These are phyloP conservation scores for Wickerhamiella sergipiensis DNA, from an alignment of 805 yeast species.

Conservation along the genomic window DNA sequence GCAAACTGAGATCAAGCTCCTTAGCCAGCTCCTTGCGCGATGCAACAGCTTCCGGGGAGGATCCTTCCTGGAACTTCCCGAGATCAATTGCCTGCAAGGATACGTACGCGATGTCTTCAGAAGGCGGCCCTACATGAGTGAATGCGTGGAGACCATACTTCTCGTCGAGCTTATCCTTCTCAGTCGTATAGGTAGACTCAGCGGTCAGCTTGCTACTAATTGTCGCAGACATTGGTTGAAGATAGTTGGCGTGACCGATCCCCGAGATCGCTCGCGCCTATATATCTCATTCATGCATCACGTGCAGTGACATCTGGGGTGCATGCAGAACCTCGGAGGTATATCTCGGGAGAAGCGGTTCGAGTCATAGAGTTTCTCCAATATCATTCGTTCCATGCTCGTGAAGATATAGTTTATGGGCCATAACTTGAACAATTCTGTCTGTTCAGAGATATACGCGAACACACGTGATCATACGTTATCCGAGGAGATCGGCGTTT, in stretches of 20 bases:
- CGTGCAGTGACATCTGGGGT: not conserved
- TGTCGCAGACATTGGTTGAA: slow-evolving; percentile 5
- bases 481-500: not conserved
- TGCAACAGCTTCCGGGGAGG: slow-evolving; percentile 20
- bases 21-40: slow-evolving; percentile 26
- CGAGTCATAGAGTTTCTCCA: too few relatives aligned
- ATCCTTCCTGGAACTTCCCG: slow-evolving; percentile 26
- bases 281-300: not conserved
- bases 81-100: slow-evolving; percentile 25
- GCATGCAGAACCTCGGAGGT: not conserved
- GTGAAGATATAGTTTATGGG: not conserved
- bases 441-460: not conserved
- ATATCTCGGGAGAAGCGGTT: not conserved
- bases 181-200: not conserved
- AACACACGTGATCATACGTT: not conserved
- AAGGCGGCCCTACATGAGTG: slow-evolving; percentile 6
- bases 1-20: slow-evolving; percentile 29
- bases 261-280: not conserved
- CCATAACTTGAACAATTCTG: not conserved
- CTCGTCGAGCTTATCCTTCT: slow-evolving; percentile 1
- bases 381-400: too few relatives aligned
- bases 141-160: slow-evolving; percentile 6
- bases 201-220: slow-evolving; percentile 3
- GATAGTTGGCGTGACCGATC: not conserved
- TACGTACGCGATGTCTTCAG: slow-evolving; percentile 8